phyloP scores from a whole-genome alignment of 148 eudicot species.

The Spergularia marina region DNA sequence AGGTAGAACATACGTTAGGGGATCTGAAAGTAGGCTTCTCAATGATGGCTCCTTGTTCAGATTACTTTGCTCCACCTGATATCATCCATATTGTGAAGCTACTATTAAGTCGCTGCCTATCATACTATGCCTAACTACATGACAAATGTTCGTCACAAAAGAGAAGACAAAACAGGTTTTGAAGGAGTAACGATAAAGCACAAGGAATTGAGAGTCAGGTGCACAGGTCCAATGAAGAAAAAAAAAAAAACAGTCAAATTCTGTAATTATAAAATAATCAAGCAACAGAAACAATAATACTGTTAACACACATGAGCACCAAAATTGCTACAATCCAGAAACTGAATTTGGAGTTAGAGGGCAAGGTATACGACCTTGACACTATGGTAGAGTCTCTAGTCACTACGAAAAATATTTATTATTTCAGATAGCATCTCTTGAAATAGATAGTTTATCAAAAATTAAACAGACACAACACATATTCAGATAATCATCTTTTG shows the following conservation, averaged over 20 bases:
- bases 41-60: constrained; percentile 57
- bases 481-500: not conserved
- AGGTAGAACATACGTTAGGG: constrained; percentile 64
- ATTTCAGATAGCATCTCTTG: too few relatives aligned
- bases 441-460: too few relatives aligned
- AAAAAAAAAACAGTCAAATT: not conserved
- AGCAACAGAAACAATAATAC: too few relatives aligned
- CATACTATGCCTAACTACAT: not conserved
- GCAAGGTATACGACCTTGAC: too few relatives aligned
- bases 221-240: not conserved
- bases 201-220: not conserved
- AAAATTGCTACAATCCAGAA: too few relatives aligned
- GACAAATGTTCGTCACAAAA: constrained; percentile 8
- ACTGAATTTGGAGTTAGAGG: too few relatives aligned
- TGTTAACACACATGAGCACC: too few relatives aligned
- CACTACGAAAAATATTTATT: too few relatives aligned
- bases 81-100: not conserved
- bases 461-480: too few relatives aligned
- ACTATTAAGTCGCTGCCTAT: not conserved
- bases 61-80: constrained; percentile 55
- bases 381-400: too few relatives aligned
- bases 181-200: not conserved
- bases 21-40: constrained; percentile 85
- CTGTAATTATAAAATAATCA: too few relatives aligned
- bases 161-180: not conserved